Conservation (phyloP, 2,329 filamentous ascomycete genomes). For the Paracorniculantispora psalliotae region DNA sequence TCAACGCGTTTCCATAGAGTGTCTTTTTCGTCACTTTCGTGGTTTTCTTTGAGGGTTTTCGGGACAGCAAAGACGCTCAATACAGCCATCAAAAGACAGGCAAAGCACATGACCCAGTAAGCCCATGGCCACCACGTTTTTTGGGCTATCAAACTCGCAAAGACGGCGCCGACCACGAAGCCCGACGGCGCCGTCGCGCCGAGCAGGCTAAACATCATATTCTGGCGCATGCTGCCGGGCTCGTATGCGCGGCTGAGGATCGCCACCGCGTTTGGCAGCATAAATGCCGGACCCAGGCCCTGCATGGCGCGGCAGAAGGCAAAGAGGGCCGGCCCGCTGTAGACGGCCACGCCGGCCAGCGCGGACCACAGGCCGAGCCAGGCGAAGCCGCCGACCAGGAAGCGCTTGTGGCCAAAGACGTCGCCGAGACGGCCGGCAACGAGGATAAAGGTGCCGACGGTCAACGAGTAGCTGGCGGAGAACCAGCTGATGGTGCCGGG, state of each 20-base stretch:
- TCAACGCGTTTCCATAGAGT: conserved; percentile 25
- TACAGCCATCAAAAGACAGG: conserved; percentile 24
- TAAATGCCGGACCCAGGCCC: conserved; percentile 49
- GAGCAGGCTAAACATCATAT: conserved; percentile 31
- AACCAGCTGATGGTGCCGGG: conserved; percentile 45
- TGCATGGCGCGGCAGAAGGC: conserved; percentile 45
- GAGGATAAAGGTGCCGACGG: conserved; percentile 48
- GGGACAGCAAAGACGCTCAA: conserved; percentile 19
- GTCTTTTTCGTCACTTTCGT: conserved; percentile 13
- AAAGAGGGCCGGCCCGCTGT: conserved; percentile 37
- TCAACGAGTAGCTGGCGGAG: conserved; percentile 48
- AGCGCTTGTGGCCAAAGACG: conserved; percentile 45
- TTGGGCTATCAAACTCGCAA: conserved; percentile 24
- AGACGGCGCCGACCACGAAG: conserved; percentile 24
- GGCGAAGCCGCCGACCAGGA: conserved; percentile 44
- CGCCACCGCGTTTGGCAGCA: conserved; percentile 52
- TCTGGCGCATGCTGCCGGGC: conserved; percentile 27
- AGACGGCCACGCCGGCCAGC: conserved; percentile 33
- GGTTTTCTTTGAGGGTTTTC: conserved; percentile 18
- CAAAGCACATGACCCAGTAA: conserved; percentile 33
- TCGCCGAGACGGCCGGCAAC: conserved; percentile 48
- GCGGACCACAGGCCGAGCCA: conserved; percentile 48
- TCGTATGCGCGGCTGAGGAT: conserved; percentile 49
- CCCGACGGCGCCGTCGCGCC: conserved; percentile 30
- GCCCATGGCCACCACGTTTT: conserved; percentile 39